Evolutionary conservation across 148 eudicot genomes (phyloP).

Genomic region (Dianthus caryophyllus): DNA sequence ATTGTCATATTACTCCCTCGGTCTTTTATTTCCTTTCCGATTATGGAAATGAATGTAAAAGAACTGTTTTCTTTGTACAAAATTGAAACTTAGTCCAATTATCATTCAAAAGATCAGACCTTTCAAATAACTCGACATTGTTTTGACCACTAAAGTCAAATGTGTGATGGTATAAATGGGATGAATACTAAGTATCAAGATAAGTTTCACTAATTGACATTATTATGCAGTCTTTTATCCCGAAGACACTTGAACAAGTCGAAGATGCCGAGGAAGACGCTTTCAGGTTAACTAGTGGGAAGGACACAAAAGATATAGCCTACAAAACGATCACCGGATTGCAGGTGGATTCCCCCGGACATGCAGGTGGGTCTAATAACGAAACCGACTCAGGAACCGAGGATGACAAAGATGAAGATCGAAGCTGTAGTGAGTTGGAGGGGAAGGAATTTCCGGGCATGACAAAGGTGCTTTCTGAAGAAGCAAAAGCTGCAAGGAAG

Average conservation of each 20-base stretch:
- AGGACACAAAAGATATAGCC: constrained; percentile 60
- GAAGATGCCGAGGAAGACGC: constrained; percentile 82
- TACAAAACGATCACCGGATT: constrained; percentile 78
- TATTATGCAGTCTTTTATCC: constrained; percentile 60
- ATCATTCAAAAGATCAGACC: no score
- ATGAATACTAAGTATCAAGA: background rate
- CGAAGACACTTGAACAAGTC: constrained; percentile 77
- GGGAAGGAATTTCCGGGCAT: constrained; percentile 15
- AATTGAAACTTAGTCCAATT: no score
- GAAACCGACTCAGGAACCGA: constrained; percentile 40
- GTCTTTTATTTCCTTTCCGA: no score
- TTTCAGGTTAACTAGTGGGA: constrained; percentile 56
- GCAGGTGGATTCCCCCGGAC: constrained; percentile 25
- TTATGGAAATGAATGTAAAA: no score
- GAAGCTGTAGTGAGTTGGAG: constrained; percentile 39
- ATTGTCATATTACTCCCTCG: no score
- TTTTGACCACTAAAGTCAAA: no score
- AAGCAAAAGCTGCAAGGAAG: constrained; percentile 72
- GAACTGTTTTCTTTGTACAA: no score
- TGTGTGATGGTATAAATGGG: no score
- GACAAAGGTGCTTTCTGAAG: constrained; percentile 36
- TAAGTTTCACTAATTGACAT: background rate
- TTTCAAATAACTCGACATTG: no score
- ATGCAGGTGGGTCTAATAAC: constrained; percentile 28
- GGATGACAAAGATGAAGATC: constrained; percentile 31